phyloP scores from a whole-genome alignment of 1,139 yeast species.

The Kodamaea plutei region DNA sequence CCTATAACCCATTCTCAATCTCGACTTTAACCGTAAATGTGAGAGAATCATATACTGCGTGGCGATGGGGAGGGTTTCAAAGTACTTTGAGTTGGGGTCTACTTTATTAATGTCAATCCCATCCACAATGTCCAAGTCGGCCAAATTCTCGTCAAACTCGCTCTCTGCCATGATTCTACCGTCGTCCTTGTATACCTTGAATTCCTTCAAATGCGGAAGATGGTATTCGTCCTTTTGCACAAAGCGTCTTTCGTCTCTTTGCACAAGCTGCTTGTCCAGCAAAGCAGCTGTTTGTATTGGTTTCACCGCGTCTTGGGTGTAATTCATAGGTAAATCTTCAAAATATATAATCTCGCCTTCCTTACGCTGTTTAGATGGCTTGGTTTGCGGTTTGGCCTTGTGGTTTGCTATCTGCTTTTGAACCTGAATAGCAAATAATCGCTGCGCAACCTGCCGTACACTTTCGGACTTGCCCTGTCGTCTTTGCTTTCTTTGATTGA shows the following conservation, averaged over 20 bases:
- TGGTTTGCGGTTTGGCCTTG: conserved; percentile 28
- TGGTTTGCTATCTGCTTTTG: no score
- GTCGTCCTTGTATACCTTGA: conserved; percentile 46
- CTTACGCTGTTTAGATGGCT: conserved; percentile 5
- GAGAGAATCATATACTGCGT: conserved; percentile 87
- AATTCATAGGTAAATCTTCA: conserved; percentile 39
- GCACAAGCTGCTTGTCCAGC: no score
- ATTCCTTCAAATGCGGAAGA: conserved; percentile 58
- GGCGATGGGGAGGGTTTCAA: conserved; percentile 63
- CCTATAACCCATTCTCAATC: conserved; percentile 92
- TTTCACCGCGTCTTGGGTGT: conserved; percentile 12
- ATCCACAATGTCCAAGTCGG: conserved; percentile 63
- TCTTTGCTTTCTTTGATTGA: conserved; percentile 62
- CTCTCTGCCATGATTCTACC: conserved; percentile 70
- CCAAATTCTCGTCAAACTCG: conserved; percentile 56
- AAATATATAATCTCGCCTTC: conserved; percentile 29
- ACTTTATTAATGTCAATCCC: conserved; percentile 66
- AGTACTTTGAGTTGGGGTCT: conserved; percentile 67
- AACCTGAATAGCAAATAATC: conserved; percentile 73
- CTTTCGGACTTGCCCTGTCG: conserved; percentile 72
- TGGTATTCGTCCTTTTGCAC: conserved; percentile 74
- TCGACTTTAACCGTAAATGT: conserved; percentile 73
- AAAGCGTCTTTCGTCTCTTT: conserved; percentile 20
- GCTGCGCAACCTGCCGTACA: conserved; percentile 73
- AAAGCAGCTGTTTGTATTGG: no score